phyloP scores from a whole-genome alignment of 2,329 filamentous ascomycete species.

The Aureobasidium sp. region DNA sequence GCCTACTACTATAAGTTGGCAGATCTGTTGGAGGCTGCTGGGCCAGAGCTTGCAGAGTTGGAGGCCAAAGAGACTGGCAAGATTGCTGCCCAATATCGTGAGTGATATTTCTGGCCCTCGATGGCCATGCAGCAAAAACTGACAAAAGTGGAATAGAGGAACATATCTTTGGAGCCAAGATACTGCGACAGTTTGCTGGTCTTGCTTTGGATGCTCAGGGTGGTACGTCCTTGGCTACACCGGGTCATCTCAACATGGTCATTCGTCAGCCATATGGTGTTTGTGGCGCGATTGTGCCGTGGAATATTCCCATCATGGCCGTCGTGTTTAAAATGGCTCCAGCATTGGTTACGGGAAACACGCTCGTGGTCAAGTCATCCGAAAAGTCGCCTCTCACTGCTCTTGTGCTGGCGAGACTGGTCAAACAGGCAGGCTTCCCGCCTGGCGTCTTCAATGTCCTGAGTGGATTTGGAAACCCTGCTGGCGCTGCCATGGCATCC shows the following conservation, averaged over 20 bases:
- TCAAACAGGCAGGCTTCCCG: conserved; percentile 67
- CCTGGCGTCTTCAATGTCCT: conserved; percentile 69
- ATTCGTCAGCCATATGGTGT: conserved; percentile 37
- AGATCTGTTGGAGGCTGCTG: conserved; percentile 18
- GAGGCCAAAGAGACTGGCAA: conserved; percentile 16
- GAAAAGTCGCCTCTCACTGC: conserved; percentile 51
- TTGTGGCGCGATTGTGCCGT: conserved; percentile 37
- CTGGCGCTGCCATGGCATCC: conserved; percentile 58
- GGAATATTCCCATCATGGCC: conserved; percentile 27
- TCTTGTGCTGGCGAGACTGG: conserved; percentile 55
- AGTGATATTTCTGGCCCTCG: background rate
- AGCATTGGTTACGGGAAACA: conserved; percentile 13
- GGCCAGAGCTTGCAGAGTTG: conserved; percentile 18
- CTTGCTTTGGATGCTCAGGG: conserved; percentile 17
- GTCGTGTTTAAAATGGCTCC: conserved; percentile 13
- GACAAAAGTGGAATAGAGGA: background rate
- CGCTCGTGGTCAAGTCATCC: conserved; percentile 47
- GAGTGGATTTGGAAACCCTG: conserved; percentile 49
- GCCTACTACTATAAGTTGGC: conserved; percentile 17
- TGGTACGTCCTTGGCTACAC: conserved; percentile 15
- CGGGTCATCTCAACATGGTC: conserved; percentile 21
- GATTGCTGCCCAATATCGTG: conserved; percentile 15
- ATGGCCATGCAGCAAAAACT: background rate
- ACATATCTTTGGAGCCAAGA: background rate
- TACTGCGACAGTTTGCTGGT: conserved; percentile 16